phyloP scores from a whole-genome alignment of 495 filamentous ascomycete species.

The Penicillium daleae region DNA sequence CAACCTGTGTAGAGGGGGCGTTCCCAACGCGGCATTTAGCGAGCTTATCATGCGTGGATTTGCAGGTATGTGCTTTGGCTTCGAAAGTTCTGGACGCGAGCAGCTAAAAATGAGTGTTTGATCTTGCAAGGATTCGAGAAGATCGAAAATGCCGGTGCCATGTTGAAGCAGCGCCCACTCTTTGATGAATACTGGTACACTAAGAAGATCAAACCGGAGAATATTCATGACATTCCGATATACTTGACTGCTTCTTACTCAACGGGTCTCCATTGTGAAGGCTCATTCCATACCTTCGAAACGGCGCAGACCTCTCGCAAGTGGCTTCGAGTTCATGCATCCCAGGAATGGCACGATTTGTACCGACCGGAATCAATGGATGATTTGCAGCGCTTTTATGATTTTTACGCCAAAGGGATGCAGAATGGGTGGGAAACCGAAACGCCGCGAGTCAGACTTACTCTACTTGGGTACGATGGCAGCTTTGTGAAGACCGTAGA shows the following conservation, averaged over 20 bases:
- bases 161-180: background rate
- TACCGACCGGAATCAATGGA: background rate
- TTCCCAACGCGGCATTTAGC: slow-evolving; percentile 8
- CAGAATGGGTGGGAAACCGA: background rate
- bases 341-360: background rate
- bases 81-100: no score
- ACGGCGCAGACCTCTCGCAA: background rate
- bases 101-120: background rate
- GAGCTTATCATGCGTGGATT: background rate
- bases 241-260: background rate
- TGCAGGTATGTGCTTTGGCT: background rate
- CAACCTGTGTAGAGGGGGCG: slow-evolving; percentile 19
- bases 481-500: background rate
- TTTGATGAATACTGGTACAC: background rate
- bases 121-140: background rate
- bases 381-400: background rate
- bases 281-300: background rate
- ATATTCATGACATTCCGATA: background rate
- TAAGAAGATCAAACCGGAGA: background rate
- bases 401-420: background rate
- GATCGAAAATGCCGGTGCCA: background rate
- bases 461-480: background rate
- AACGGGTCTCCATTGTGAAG: background rate
- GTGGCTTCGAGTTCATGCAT: background rate
- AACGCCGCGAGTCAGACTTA: background rate